Evolutionary conservation across 2,329 filamentous ascomycete species (phyloP).

Genomic region (Boeremia exigua): DNA sequence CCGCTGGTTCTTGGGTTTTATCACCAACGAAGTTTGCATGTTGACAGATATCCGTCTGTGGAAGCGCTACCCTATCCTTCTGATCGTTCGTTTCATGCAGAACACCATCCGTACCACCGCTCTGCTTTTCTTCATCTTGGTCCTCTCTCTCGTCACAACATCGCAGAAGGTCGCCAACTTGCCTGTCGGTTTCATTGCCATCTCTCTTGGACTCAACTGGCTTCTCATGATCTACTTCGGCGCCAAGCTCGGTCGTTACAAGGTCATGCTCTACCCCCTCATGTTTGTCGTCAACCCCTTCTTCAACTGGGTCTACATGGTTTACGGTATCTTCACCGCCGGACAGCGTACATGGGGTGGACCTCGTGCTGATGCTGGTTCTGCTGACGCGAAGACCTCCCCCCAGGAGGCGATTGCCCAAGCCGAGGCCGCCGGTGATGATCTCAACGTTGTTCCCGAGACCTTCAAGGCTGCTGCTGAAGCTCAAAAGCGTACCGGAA

Average conservation of each 20-base stretch:
- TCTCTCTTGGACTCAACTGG: constrained; percentile 94
- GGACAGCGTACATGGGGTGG: constrained; percentile 96
- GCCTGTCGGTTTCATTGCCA: constrained; percentile 90
- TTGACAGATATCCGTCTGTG: constrained; percentile 91
- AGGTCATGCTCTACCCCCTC: constrained; percentile 91
- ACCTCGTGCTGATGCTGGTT: constrained; percentile 84
- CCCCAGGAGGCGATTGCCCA: constrained; percentile 83
- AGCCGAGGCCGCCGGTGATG: constrained; percentile 79
- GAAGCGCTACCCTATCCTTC: constrained; percentile 86
- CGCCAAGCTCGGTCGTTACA: constrained; percentile 82
- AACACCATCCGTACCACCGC: constrained; percentile 96
- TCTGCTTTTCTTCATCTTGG: constrained; percentile 91
- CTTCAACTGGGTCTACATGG: constrained; percentile 98
- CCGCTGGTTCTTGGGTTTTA: constrained; percentile 95
- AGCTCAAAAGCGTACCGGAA: constrained; percentile 57
- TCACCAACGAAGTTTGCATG: constrained; percentile 99
- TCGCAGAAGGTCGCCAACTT: constrained; percentile 78
- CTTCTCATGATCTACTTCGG: constrained; percentile 96
- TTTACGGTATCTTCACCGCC: constrained; percentile 94
- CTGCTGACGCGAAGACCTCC: constrained; percentile 76
- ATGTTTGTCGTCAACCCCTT: constrained; percentile 97
- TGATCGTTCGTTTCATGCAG: constrained; percentile 88
- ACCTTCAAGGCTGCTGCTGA: constrained; percentile 68
- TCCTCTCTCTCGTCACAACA: constrained; percentile 84
- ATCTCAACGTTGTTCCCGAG: constrained; percentile 87